A percentile compares a stretch with the other conserved stretches of the same genome.
These are phyloP conservation scores for Blastomyces emzantsi DNA, from an alignment of 2,329 filamentous ascomycete genomes.

Conservation along the genomic window DNA sequence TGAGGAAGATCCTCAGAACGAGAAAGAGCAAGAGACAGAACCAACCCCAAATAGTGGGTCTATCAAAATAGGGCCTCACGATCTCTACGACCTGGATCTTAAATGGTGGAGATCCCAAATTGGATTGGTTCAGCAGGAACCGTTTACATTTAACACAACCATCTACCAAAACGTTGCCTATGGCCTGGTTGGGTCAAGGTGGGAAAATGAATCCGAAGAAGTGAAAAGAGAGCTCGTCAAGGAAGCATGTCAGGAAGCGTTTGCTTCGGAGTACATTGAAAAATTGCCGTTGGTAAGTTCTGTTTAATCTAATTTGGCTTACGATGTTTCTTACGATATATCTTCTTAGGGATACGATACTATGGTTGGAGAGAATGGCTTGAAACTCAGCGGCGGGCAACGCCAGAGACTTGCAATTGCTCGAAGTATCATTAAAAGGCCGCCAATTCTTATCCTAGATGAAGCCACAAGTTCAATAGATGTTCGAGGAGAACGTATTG, in stretches of 20 bases:
- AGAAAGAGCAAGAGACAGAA: slow-evolving; percentile 4
- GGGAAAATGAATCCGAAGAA: slow-evolving; percentile 26
- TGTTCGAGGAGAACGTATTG: slow-evolving; percentile 46
- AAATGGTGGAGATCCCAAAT: slow-evolving; percentile 53
- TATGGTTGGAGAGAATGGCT: slow-evolving; percentile 65
- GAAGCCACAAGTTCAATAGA: slow-evolving; percentile 65
- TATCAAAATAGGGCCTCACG: slow-evolving; percentile 46
- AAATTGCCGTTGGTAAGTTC: slow-evolving; percentile 43
- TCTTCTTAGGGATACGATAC: slow-evolving; percentile 56
- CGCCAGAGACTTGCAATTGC: slow-evolving; percentile 74
- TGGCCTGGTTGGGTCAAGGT: slow-evolving; percentile 40
- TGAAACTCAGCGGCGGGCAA: slow-evolving; percentile 74
- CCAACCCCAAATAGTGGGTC: slow-evolving; percentile 30
- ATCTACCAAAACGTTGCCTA: slow-evolving; percentile 55
- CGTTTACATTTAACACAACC: slow-evolving; percentile 58
- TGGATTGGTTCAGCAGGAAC: slow-evolving; percentile 59
- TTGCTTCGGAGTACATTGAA: slow-evolving; percentile 60
- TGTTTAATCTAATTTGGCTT: not conserved
- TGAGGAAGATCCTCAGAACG: slow-evolving; percentile 3
- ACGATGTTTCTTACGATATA: not conserved
- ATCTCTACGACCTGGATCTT: slow-evolving; percentile 50
- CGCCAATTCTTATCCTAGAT: slow-evolving; percentile 60
- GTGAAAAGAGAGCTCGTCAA: slow-evolving; percentile 45
- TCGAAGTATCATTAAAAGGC: slow-evolving; percentile 58
- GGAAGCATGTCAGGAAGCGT: slow-evolving; percentile 57